A percentile compares a stretch with the other conserved stretches of the same genome.
These are phyloP conservation scores for Penicillium sp. DNA, from an alignment of 2,329 filamentous ascomycete species.

Conservation along the genomic window DNA sequence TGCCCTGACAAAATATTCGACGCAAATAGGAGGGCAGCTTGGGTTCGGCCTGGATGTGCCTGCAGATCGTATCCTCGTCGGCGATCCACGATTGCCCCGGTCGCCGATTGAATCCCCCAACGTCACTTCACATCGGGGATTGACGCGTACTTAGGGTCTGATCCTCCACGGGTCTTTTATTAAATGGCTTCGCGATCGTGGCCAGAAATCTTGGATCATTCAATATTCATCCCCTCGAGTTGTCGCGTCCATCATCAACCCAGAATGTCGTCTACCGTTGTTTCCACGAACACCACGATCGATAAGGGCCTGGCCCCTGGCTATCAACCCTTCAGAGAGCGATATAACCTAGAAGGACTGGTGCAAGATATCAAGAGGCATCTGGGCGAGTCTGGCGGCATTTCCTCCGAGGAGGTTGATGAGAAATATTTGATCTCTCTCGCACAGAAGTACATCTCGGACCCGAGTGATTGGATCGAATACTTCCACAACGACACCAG, in stretches of 20 bases:
- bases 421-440: constrained; percentile 27
- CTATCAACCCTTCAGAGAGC: constrained; percentile 19
- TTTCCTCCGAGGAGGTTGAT: constrained; percentile 28
- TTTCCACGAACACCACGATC: constrained; percentile 11
- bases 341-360: constrained; percentile 25
- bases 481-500: constrained; percentile 32
- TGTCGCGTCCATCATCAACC: background rate
- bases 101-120: constrained; percentile 20
- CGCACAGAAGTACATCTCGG: constrained; percentile 28
- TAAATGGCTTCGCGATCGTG: background rate
- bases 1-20: too few relatives aligned
- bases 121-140: constrained; percentile 14
- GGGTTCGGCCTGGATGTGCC: background rate
- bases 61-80: constrained; percentile 5
- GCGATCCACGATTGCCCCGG: constrained; percentile 11
- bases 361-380: constrained; percentile 30
- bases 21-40: too few relatives aligned
- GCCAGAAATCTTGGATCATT: background rate
- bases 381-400: constrained; percentile 26
- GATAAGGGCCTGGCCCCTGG: constrained; percentile 12
- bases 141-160: constrained; percentile 7
- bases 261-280: constrained; percentile 19
- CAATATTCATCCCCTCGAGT: background rate
- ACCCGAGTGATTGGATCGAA: constrained; percentile 29
- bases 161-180: constrained; percentile 4